Evolutionary conservation across 768 basidiomycete species (phyloP), one percentile per base, ranked within the genome.

Genomic region (Kwoniella sp.): DNA sequence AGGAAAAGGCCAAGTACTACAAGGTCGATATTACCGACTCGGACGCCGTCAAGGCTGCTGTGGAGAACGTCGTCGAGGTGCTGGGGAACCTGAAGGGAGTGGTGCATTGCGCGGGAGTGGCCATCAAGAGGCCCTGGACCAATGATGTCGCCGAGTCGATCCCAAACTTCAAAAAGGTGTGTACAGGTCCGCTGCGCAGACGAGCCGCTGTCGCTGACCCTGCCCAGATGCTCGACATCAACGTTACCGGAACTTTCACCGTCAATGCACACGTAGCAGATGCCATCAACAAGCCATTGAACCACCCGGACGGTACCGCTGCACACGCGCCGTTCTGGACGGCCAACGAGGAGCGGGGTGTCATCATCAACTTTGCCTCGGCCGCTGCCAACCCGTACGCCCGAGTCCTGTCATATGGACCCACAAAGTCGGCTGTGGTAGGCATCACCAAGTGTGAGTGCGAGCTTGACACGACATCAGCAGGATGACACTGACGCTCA

Each of bases 321-420:
- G 45, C 56, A 25, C 59, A 61, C 37, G 57, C 51, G 7, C 60
- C 56, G 6, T 67, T 64, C 60, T 65, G 54, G 45, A 55, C 56
- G 8, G 56, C 52, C 39, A 55, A 65, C 44, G 70, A 71, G 43
- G 70, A 71, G 51, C 55, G 70, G 5, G 70, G 70, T 26, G 57
- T 70, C 52, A 72, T 72, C 32, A 49, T 72, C 62, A 72, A 72
- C 60, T 64, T 69, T 36, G 70, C 70, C 12, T 60, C 56, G 23
- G 70, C 60, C 2, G 70, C 67, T n/a, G 69, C 62, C 3, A 52
- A 63, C 41, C 53, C 47, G 15, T 65, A 69, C 42, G 68, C 68
- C 14, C 60, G 70, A n/a, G 57, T 58, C n/a, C 51, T 72, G 22
- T 47, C 50, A 2, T 72, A 72, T 40, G 70, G 68, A 10, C 70